Evolutionary conservation across 805 yeast species (phyloP).

Genomic region (Starmerella apis): DNA sequence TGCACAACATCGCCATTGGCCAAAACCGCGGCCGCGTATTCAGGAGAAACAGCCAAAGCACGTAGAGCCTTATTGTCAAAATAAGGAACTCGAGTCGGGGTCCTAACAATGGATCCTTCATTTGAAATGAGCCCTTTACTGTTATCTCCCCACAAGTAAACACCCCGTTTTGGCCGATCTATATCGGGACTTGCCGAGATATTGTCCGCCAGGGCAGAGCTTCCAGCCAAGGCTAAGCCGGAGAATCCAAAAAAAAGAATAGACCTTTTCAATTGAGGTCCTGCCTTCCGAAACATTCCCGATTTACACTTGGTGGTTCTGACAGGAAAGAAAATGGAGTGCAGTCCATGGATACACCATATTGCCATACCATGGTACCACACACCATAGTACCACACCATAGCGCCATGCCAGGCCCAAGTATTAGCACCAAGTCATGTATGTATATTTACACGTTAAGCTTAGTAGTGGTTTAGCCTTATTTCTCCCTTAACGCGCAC

Average conservation of each 20-base stretch:
- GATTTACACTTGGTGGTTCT: not conserved
- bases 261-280: not conserved
- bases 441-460: no score
- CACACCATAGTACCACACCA: not conserved
- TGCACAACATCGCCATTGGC: constrained; percentile 62
- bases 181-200: not conserved
- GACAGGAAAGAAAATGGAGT: not conserved
- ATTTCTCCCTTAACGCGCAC: no score
- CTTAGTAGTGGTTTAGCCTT: no score
- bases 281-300: not conserved
- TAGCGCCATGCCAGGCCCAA: no score
- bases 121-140: constrained; percentile 32
- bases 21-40: constrained; percentile 46
- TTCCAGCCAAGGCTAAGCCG: not conserved
- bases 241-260: not conserved
- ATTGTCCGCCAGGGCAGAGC: not conserved
- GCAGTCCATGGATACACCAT: not conserved
- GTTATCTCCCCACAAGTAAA: constrained; percentile 57
- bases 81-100: constrained; percentile 50
- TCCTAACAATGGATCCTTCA: constrained; percentile 32
- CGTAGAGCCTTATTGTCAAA: constrained; percentile 54
- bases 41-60: constrained; percentile 45
- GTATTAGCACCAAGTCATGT: no score
- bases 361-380: not conserved
- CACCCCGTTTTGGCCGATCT: constrained; percentile 32